Percentiles rank a stretch among this genome's conserved stretches.
Conservation (phyloP, 140 eudicot genomes). For the Cichorium intybus region DNA sequence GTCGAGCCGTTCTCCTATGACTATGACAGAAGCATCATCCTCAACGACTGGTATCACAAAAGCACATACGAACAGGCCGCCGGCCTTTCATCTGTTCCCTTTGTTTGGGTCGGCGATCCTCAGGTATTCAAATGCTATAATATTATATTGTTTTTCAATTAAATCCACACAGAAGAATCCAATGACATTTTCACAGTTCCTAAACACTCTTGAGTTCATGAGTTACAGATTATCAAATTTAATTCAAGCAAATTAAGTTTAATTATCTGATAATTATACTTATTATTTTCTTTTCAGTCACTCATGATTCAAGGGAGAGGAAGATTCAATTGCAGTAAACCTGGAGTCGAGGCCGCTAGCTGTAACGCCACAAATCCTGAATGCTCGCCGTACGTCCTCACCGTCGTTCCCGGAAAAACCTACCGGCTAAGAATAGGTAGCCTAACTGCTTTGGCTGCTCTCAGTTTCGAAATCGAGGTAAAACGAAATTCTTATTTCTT, state of each 20-base stretch:
- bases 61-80: slow-evolving; percentile 68
- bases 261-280: not conserved
- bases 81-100: slow-evolving; percentile 72
- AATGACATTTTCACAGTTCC: not conserved
- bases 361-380: slow-evolving; percentile 62
- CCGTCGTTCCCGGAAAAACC: slow-evolving; percentile 77
- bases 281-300: slow-evolving; percentile 47
- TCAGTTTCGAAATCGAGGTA: slow-evolving; percentile 90
- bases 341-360: slow-evolving; percentile 22
- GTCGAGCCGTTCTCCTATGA: slow-evolving; percentile 69
- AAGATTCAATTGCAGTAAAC: slow-evolving; percentile 51
- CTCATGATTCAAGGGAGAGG: slow-evolving; percentile 86
- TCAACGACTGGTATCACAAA: slow-evolving; percentile 84
- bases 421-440: slow-evolving; percentile 86
- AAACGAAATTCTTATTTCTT: not conserved
- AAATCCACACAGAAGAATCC: slow-evolving; percentile 6
- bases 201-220: not conserved
- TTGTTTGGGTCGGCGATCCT: slow-evolving; percentile 87
- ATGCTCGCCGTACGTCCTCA: slow-evolving; percentile 64
- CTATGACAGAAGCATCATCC: slow-evolving; percentile 63
- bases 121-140: slow-evolving; percentile 27
- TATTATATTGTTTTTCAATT: too few relatives aligned
- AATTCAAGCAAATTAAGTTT: not conserved
- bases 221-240: not conserved
- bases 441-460: slow-evolving; percentile 73